Evolutionary conservation across 306 rosid species (phyloP), one percentile per base, ranked within the genome.

Genomic region (Quercus berberidifolia): DNA sequence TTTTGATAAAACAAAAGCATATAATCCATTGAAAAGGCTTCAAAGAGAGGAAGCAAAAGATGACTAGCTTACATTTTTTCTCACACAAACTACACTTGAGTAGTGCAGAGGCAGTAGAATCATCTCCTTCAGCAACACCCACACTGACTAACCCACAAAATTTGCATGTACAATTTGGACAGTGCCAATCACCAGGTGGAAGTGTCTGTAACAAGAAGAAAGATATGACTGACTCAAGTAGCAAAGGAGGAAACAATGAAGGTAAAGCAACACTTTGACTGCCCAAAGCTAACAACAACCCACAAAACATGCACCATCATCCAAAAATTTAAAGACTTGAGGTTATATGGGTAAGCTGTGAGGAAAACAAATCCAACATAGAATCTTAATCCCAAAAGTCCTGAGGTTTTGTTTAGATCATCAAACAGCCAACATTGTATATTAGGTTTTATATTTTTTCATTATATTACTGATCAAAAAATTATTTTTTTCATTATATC

Each of bases 141-240:
- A 69, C 89, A 76, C 80, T 71, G 73, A 90, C 97, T 21, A 81
- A 55, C 76, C 92, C 94, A 86, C 99, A 95, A 83, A 82, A 85
- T 84, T 91, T 93, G 87, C 99, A 95, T 26, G 90, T 88, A 80
- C 99, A 96, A 80, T 96, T 93, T 73, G 96, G 94, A 81, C 99
- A 96, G 77, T 84, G 92, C 99, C 99, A 96, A 68, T 96, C 99
- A 71, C 97, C 99, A 1, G 88, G 87, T 28, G 99, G 98, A 81
- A 89, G 97, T 90, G 87, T 90, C 99, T 93, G 92, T 67, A 57
- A 54, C 74, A 68, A 81, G 46, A 88, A 83, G 30, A 79, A 35
- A 75, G 60, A 76, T 59, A 76, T 19, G 43, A 83, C 59, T 51
- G 73, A 71, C 82, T 76, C 67, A 81, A 12, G 62, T 55, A 46